Base-by-base conservation (phyloP, 768 basidiomycete species). In the Steccherinum ochraceum region DNA sequence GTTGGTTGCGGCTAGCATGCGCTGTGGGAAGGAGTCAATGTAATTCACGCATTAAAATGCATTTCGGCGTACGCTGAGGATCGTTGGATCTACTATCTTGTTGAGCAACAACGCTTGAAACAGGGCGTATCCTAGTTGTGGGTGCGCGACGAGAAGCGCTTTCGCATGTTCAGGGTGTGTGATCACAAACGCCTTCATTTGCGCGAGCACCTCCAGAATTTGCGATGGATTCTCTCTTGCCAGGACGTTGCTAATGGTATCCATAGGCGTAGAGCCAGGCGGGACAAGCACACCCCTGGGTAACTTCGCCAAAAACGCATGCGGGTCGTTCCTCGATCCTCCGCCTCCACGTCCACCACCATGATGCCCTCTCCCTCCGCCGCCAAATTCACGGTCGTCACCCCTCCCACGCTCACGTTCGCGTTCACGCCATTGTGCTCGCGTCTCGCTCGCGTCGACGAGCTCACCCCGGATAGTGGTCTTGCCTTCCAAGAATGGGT, bases 151-250 rank as follows among this genome's bases (percentile, higher is more conserved):
- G 41, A 99, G 77, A 35, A 98, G 72, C 1, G 77, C 72, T 48
- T 84, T 77, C 26, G 95, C 94, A 69, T 93, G 87, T 46, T 95
- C 93, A 7, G 94, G 93, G 53, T 92, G 86, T 0, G 84, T 90
- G 42, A 90, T 85, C 25, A 97, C 86, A 63, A 95, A 93, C 2
- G 89, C 89, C 85, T 98, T 98, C 88, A 95, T 94, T 67, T 96
- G 92, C n/a, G 88, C 88, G 58, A 99, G 72, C 7, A 97, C 87
- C 68, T 99, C 95, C 69, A 94, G 82, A 55, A 95, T 72, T 62
- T 95, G 90, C 35, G 73, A 76, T 0, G 92, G 90, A 49, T 81
- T 80, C 75, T 95, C 89, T 24, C 74, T 81, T 40, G 88, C 94
- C 42, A 99, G 75, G 2, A 85, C 87, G 63, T 87, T 80, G 63